Base-by-base conservation (phyloP, 2,329 filamentous ascomycete genomes). In the Aspergillus amoenus region DNA sequence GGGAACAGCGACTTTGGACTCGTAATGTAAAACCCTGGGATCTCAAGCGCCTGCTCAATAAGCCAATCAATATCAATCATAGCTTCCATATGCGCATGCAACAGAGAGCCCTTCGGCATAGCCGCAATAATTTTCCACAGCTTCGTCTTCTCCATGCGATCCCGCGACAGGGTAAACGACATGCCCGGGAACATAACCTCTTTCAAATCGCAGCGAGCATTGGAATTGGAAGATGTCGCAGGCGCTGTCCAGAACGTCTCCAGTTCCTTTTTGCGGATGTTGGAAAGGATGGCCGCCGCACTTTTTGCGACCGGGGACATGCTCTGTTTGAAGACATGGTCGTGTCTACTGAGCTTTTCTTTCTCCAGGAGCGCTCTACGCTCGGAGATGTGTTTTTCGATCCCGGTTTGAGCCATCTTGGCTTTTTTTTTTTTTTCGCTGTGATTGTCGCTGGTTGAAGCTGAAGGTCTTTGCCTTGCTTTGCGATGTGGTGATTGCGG, bases 1-100 rank as follows among this genome's bases (percentile, higher is more conserved):
- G 52, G 37, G 12, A 34, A 40, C 53, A 59, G 17, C n/a, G 57
- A 17, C 44, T 7, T 44, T 0, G 57, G 53, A 43, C 53, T 56
- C 4, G 49, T 15, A 5, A 59, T 49, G 24, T 43, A 56, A 17
- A 45, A 59, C 17, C 57, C 57, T 4, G 57, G 57, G 3, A 59
- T 13, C 45, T 52, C 44, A 34, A 59, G 39, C n/a, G 57, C 57
- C 53, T 56, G 57, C 5, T 59, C 52, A 27, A 59, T 39, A 24
- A 59, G 39, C 57, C 57, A 59, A 41, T 54, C 53, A 24, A 56
- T 56, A 22, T 59, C 57, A 34, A 59, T 56, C 57, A 59, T 59
- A 13, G 57, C 57, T 43, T 59, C 57, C 57, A 59, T 59, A n/a
- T 59, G 57, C 8, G 57, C 57, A 27, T 59, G 57, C 45, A 59